Base-by-base conservation (phyloP, 2,329 filamentous ascomycete genomes). In the Diaporthe humulicola region DNA sequence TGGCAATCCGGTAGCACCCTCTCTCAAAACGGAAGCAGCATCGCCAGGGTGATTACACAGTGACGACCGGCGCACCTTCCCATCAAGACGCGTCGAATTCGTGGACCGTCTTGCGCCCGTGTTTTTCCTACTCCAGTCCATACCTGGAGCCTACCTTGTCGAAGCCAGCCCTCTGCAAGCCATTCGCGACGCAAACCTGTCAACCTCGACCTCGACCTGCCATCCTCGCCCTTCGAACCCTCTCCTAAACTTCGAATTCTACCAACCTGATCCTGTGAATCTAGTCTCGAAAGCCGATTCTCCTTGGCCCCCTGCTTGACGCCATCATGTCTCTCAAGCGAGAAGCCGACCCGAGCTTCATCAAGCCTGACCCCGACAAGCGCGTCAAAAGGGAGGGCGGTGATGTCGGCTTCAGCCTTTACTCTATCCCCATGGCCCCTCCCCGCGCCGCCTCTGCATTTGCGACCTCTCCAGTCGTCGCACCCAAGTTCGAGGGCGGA, bases 331-430 rank as follows among this genome's bases (percentile, higher is more conserved):
- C 40, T 19, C 30, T 33, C 15, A 74, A 74, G 42, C 72, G 72
- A 70, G 61, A 28, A 30, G 64, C 72, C 25, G 54, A 48, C 15
- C 40, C 50, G 3, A 25, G 48, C 3, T 74, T 70, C 54, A 52
- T 70, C 54, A 70, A 74, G 64, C 58, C 71, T 15, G 64, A 74
- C 30, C 66, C 64, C 15, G 64, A 45, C 52, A 74, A 74, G 42
- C 61, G 72, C 45, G 38, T 70, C 48, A 73, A 74, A n/a, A 70
- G 33, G 25, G 66, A 74, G 66, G 72, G 66, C 28, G 72, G 42
- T 6, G 72, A 52, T 33, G 60, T n/a, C 71, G 28, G 61, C 4
- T 28, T 61, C 45, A 54, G 30, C 17, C 61, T 74, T 19, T 70
- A 42, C 12, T 70, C 72, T 2, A 70, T 74, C 25, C 72, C 72